Evolutionary conservation across 768 basidiomycete genomes (phyloP), one percentile per base, ranked within the genome.

Genomic region (Baorangia bicolor): DNA sequence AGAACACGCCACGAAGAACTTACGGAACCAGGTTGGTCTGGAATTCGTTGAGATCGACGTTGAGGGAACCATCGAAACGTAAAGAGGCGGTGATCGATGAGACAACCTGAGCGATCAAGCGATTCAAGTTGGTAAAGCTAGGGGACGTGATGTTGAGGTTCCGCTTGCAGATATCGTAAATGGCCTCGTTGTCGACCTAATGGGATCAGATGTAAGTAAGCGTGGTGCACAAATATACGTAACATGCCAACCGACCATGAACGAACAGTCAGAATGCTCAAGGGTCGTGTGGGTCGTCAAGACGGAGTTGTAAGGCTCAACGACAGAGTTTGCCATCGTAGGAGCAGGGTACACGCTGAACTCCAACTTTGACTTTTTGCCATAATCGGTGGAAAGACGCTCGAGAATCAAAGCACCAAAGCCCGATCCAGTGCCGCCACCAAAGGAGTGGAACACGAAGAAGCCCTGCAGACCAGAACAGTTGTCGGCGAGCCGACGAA

Each of bases 381-480:
- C 96, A 65, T 97, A 99, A 74, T 99, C 96, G 55, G 89, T 90
- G 18, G 95, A 95, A 49, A 99, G 86, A 62, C 91, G 87, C 77
- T 98, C 96, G 56, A 99, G 86, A 49, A 98, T 84, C 63, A 98
- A 85, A 49, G 96, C 94, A 67, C 96, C 96, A 71, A 99, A 96
- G 62, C 96, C 96, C 55, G 96, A 99, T 59, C 96, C 96, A 60
- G 96, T 98, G 75, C 96, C 96, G 69, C 96, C 96, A 73, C 96
- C 96, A 74, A 99, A 98, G 46, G 96, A 99, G 81, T 98, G 96
- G 87, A 98, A 98, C 65, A 97, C 94, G 72, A 98, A 98, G 82
- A 98, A 99, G 58, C 96, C 96, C 74, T 98, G 96, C 27, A 98
- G 87, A 66, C 96, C 96, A 51, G 83, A 81, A 78, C 96, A 98